These are phyloP conservation scores for Hibiscus syriacus DNA, from an alignment of 345 rosid genomes.

Conservation along the genomic window DNA sequence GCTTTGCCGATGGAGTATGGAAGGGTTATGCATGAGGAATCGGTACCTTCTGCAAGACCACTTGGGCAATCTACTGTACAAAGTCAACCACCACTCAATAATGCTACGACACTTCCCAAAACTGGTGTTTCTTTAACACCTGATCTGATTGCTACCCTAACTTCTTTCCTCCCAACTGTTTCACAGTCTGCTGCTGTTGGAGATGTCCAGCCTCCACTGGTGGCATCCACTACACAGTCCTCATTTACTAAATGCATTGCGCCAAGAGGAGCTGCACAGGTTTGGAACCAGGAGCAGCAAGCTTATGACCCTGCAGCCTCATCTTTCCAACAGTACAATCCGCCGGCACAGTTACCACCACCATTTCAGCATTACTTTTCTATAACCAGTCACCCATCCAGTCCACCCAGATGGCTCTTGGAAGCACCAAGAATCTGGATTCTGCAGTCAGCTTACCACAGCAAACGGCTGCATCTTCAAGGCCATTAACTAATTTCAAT, in stretches of 20 bases:
- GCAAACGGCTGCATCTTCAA: conserved; percentile 32
- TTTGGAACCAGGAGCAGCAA: conserved; percentile 42
- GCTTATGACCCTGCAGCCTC: conserved; percentile 31
- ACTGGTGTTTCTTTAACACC: conserved; percentile 64
- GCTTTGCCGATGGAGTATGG: conserved; percentile 29
- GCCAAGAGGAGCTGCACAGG: conserved; percentile 33
- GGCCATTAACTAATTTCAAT: conserved; percentile 28
- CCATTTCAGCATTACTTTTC: conserved; percentile 36
- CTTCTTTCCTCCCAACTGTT: conserved; percentile 54
- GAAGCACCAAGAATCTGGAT: conserved; percentile 38
- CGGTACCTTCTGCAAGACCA: conserved; percentile 29
- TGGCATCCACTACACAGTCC: conserved; percentile 32
- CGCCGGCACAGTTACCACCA: conserved; percentile 33
- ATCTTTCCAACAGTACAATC: conserved; percentile 44
- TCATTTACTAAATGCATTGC: conserved; percentile 28
- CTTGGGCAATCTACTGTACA: conserved; percentile 26
- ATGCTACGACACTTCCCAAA: conserved; percentile 33
- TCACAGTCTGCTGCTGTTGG: conserved; percentile 37
- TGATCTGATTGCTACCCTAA: conserved; percentile 71
- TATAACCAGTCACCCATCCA: conserved; percentile 28
- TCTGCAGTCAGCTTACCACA: conserved; percentile 39
- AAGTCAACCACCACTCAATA: conserved; percentile 24
- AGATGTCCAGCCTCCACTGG: conserved; percentile 33
- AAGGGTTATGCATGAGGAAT: conserved; percentile 39
- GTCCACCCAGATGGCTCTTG: conserved; percentile 33